Base-by-base conservation (phyloP, 2,329 filamentous ascomycete genomes). In the Mycosphaerelloides madeirae region DNA sequence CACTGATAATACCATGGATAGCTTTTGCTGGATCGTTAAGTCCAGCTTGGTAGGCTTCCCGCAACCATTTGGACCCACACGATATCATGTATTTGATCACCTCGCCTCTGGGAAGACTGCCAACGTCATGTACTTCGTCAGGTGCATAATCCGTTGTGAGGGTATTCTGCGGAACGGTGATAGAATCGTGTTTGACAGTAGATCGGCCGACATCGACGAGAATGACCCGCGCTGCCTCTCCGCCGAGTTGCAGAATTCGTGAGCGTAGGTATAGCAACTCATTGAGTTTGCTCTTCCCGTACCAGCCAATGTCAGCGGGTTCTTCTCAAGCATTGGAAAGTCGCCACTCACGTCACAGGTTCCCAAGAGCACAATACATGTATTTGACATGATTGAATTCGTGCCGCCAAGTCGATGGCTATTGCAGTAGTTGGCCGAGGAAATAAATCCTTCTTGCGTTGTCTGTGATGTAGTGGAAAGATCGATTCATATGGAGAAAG, bases 171-270 rank as follows among this genome's bases (percentile, higher is more conserved):
- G 67, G 55, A 3, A 79, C 68, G 6, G 63, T 62, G 50, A 84
- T 80, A 31, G 65, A 63, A 4, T 68, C 54, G 44, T 78, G 62
- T 0, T 67, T 43, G 1, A 65, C 62, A 0, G 66, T 54, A 2
- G 58, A 65, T 31, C 77, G 69, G 25, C 81, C 80, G 3, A 79
- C 75, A 52, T 82, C 79, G 44, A 81, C 69, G 19, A 81, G 55
- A 3, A 71, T 68, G 7, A 78, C 69, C 28, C 35, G 52, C 6
- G 60, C 54, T 14, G 61, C 59, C 35, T 18, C 8, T 45, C 51
- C 37, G 56, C 52, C 41, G 55, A 50, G 36, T 54, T 44, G 41
- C 38, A 68, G 44, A 43, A 81, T 73, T 31, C 70, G 66, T 3
- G 70, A 61, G 36, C 71, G 71, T 2, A 82, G 65, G 56, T 74